A percentile compares a stretch with the other conserved stretches of the same genome.
Conservation (phyloP, 257 asterid species). For the Solanum chaucha region DNA sequence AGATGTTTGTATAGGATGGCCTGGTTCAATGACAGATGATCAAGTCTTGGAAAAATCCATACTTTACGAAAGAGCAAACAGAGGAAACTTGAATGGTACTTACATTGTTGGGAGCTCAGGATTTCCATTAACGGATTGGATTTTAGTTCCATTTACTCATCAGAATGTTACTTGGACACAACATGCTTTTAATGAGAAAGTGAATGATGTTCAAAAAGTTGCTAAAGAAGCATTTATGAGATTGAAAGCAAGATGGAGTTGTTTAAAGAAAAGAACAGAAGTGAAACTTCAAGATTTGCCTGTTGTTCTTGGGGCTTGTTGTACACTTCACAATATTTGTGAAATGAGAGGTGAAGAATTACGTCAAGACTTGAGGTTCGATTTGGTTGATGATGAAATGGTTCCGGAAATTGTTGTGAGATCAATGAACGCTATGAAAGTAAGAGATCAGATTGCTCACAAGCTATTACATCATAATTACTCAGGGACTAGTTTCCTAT, state of each 20-base stretch:
- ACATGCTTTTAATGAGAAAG: constrained; percentile 54
- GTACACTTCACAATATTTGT: constrained; percentile 75
- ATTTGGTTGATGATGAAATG: constrained; percentile 50
- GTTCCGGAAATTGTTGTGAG: constrained; percentile 31
- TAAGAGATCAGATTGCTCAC: constrained; percentile 72
- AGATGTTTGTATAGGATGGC: constrained; percentile 83
- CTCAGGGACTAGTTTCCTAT: constrained; percentile 27
- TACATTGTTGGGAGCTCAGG: constrained; percentile 52
- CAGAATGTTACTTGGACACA: constrained; percentile 68
- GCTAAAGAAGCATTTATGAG: constrained; percentile 64
- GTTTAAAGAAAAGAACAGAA: constrained; percentile 75
- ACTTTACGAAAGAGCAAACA: constrained; percentile 50
- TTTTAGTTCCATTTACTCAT: constrained; percentile 52
- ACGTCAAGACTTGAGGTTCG: constrained; percentile 40
- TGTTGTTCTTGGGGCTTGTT: constrained; percentile 72
- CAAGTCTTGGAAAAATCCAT: constrained; percentile 65
- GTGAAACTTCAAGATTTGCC: constrained; percentile 83
- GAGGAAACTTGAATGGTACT: constrained; percentile 29
- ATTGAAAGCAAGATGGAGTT: constrained; percentile 71
- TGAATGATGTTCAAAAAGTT: constrained; percentile 26
- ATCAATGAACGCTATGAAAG: constrained; percentile 29
- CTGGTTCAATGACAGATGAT: constrained; percentile 82
- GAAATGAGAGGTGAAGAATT: constrained; percentile 55
- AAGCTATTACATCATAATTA: constrained; percentile 54
- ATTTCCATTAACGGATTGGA: constrained; percentile 55